Percentiles rank a stretch among this genome's conserved stretches.
These are phyloP conservation scores for Hyphopichia pseudoburtonii DNA, from an alignment of 1,139 yeast species.

Conservation along the genomic window DNA sequence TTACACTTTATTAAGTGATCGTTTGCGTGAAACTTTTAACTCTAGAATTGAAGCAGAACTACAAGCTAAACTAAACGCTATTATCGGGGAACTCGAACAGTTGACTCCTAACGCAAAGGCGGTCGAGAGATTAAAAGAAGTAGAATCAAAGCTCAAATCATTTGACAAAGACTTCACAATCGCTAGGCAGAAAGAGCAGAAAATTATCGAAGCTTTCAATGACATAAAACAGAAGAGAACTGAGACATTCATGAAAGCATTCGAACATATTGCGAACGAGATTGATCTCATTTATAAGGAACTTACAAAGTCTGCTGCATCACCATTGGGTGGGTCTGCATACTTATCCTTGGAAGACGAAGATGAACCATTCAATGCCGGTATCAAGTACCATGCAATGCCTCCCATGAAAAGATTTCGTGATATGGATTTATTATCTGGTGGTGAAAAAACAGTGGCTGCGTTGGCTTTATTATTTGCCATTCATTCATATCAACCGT, in stretches of 20 bases:
- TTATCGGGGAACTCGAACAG: slow-evolving; percentile 50
- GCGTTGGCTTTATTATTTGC: slow-evolving; percentile 92
- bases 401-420: slow-evolving; percentile 94
- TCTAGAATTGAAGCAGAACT: slow-evolving; percentile 50
- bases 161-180: slow-evolving; percentile 65
- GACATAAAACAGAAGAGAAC: slow-evolving; percentile 60
- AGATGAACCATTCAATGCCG: slow-evolving; percentile 83
- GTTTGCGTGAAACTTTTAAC: slow-evolving; percentile 38
- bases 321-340: slow-evolving; percentile 91
- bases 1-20: slow-evolving; percentile 48
- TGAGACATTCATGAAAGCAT: slow-evolving; percentile 67
- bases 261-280: slow-evolving; percentile 66
- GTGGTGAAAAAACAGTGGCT: slow-evolving; percentile 97
- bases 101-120: slow-evolving; percentile 84
- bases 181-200: slow-evolving; percentile 63
- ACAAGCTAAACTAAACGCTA: slow-evolving; percentile 30
- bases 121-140: slow-evolving; percentile 69
- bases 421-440: slow-evolving; percentile 90
- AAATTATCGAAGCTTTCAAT: slow-evolving; percentile 56
- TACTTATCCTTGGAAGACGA: slow-evolving; percentile 83
- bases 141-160: slow-evolving; percentile 57
- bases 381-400: slow-evolving; percentile 90
- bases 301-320: slow-evolving; percentile 64
- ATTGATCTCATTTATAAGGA: slow-evolving; percentile 88
- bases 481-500: slow-evolving; percentile 85